phyloP scores from a whole-genome alignment of 768 basidiomycete species.

The Cystofilobasidium bisporidii region DNA sequence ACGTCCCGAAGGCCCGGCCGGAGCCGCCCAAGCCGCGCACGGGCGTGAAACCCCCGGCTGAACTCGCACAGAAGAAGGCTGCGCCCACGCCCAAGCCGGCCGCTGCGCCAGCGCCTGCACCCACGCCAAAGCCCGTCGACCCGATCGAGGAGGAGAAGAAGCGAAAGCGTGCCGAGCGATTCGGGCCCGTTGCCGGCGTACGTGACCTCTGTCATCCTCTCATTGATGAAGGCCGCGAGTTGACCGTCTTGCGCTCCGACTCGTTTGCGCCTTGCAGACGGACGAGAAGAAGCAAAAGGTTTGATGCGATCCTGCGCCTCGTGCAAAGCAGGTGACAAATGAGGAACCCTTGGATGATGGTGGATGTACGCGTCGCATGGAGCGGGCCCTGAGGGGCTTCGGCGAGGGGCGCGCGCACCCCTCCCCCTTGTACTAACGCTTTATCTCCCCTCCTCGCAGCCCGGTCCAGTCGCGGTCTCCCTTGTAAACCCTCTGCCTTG shows the following conservation, averaged over 20 bases:
- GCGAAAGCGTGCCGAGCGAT: slow-evolving; percentile 25
- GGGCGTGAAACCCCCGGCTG: neutral
- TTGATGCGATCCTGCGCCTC: no score
- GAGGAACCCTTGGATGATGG: no score
- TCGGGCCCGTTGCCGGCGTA: slow-evolving; percentile 13
- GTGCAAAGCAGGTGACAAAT: no score
- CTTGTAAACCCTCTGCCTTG: no score
- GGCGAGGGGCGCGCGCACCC: no score
- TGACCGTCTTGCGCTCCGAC: no score
- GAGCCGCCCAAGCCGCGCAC: slow-evolving; percentile 16
- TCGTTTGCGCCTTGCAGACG: neutral
- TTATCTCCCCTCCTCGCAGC: no score
- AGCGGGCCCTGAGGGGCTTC: no score
- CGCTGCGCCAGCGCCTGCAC: neutral
- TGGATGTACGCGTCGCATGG: no score
- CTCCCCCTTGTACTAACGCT: no score
- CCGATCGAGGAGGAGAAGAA: slow-evolving; percentile 25
- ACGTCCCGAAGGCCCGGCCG: slow-evolving; percentile 21
- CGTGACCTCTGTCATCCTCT: no score
- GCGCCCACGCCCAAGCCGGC: neutral
- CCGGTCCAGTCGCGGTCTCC: no score
- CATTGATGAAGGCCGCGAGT: neutral
- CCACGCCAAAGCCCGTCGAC: slow-evolving; percentile 16
- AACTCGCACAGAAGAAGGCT: neutral
- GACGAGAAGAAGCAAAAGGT: slow-evolving; percentile 10